A percentile compares a stretch with the other conserved stretches of the same genome.
Evolutionary conservation across 169 alveolate genomes (phyloP).

Genomic region (Plasmodium sp.): DNA sequence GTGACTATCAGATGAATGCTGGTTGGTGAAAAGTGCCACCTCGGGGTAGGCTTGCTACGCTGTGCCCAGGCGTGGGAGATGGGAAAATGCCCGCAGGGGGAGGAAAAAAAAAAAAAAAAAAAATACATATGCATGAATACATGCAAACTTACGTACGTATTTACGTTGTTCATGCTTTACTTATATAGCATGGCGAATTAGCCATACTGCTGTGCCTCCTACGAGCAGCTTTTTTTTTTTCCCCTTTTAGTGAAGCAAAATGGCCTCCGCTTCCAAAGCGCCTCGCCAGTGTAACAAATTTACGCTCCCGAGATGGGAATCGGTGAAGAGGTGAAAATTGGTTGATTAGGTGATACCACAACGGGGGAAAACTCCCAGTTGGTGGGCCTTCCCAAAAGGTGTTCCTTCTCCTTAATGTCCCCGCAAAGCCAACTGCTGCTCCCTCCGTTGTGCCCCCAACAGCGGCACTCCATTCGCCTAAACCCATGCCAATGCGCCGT

Average conservation of each 20-base stretch:
- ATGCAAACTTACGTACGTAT: not conserved
- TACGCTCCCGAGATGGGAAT: not conserved
- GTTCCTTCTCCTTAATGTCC: not conserved
- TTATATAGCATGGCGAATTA: not conserved
- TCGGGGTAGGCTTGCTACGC: not conserved
- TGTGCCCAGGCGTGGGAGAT: not conserved
- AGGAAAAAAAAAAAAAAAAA: not conserved
- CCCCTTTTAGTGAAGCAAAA: not conserved
- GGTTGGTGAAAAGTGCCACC: not conserved
- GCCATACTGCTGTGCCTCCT: not conserved
- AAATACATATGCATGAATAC: not conserved
- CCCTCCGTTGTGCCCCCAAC: not conserved
- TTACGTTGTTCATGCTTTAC: not conserved
- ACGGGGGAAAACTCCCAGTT: not conserved
- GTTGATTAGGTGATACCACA: not conserved
- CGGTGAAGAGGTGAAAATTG: not conserved
- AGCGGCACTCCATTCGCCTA: not conserved
- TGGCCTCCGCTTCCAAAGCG: not conserved
- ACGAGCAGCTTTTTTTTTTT: not conserved
- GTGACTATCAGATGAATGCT: not conserved
- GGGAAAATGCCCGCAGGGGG: not conserved
- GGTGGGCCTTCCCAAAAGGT: not conserved
- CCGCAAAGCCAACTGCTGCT: not conserved
- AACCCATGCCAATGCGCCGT: not conserved
- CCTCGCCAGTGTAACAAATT: not conserved